Evolutionary conservation across 2,329 filamentous ascomycete genomes (phyloP), one percentile per base, ranked within the genome.

Genomic region (Colletotrichum nymphaeae): DNA sequence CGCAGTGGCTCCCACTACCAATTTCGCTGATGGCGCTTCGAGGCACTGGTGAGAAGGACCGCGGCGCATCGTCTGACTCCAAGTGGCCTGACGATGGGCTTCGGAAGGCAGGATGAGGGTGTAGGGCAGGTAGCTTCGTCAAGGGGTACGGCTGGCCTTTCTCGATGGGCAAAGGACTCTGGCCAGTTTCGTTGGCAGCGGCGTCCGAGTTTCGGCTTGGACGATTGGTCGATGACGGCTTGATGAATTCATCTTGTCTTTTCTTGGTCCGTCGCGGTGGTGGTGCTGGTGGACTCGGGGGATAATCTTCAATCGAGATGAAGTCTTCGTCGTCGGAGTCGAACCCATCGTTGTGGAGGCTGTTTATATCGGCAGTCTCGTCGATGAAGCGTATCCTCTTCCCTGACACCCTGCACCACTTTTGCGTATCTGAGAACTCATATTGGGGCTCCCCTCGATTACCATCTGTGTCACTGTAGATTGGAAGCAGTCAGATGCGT

Each of bases 361-460:
- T 71, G 9, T 46, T 62, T n/a, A 71, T 60, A 0, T 71, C 68
- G 8, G 68, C 46, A 6, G 68, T 71, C 42, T 71, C 68, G 14
- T 71, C 68, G 56, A 71, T 71, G 24, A 71, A 71, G 19, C 68
- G 56, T 12, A 71, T 42, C 1, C 63, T 55, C 56, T 71, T 71
- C 5, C 68, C 46, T 1, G 46, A 26, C 1, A 71, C 49, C 16
- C 57, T 24, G 2, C 68, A 71, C 68, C 68, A 71, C 26, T 67
- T 67, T 6, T 71, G 68, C 9, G 42, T 62, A 3, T 71, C 46
- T 2, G 63, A 30, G 16, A 71, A 71, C 63, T 67, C 68, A 49
- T 71, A 71, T 6, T 60, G 63, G 11, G 55, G 46, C 1, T 71
- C 62, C 0, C 55, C 46, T 14, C 63, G 55, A 1, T 46, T 42